A percentile compares a stretch with the other conserved stretches of the same genome.
Conservation (phyloP, 2,329 filamentous ascomycete genomes). For the Claviceps sp. region DNA sequence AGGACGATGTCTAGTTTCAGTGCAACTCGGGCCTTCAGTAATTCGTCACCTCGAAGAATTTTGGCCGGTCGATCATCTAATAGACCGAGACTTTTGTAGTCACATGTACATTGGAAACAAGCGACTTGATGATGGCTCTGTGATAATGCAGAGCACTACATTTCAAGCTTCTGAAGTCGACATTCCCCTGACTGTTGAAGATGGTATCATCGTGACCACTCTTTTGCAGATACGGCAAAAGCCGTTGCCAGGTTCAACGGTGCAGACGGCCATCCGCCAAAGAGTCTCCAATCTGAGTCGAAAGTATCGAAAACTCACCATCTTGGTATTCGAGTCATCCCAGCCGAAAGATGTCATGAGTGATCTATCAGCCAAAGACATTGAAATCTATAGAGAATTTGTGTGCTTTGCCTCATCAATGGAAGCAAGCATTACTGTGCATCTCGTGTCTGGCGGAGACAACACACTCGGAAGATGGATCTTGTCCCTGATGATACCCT, state of each 20-base stretch:
- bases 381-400: constrained; percentile 34
- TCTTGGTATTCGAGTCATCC: constrained; percentile 51
- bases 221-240: constrained; percentile 61
- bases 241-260: constrained; percentile 40
- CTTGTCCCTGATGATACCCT: constrained; percentile 35
- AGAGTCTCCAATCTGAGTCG: constrained; percentile 37
- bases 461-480: constrained; percentile 41
- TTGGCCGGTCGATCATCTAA: constrained; percentile 35
- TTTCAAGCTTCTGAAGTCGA: constrained; percentile 50
- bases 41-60: constrained; percentile 34
- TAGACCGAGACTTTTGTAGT: constrained; percentile 44
- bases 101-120: constrained; percentile 12
- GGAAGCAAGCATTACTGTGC: constrained; percentile 23
- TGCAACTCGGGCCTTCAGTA: constrained; percentile 31
- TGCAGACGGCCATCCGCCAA: constrained; percentile 35
- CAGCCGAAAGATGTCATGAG: constrained; percentile 26
- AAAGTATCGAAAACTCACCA: constrained; percentile 53
- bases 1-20: constrained; percentile 35
- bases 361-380: constrained; percentile 26
- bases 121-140: constrained; percentile 17
- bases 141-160: no score
- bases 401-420: constrained; percentile 33
- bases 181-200: constrained; percentile 53
- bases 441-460: constrained; percentile 37
- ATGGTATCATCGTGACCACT: constrained; percentile 57